Evolutionary conservation across 2,329 filamentous ascomycete genomes (phyloP), one percentile per base, ranked within the genome.

Genomic region (Eurotiales sp.): DNA sequence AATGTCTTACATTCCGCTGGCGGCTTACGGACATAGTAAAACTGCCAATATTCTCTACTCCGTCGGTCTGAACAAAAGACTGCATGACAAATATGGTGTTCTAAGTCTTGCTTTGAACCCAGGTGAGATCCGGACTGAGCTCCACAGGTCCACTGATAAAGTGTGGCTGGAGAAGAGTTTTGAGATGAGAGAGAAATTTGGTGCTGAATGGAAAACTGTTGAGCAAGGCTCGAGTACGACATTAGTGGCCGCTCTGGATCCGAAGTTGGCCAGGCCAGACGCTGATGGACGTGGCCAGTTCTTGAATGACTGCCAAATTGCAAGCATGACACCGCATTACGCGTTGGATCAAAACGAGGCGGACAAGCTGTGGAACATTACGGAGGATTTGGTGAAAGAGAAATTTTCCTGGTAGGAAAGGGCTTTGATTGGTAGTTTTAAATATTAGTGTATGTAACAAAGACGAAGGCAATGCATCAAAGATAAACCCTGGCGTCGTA

Each of bases 11-110:
- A 32, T 45, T 3, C 43, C 43, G 4, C 72, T 69, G 57, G 56
- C 57, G 7, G 67, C 66, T 2, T 77, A 77, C 59, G 72, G 69
- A 4, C 72, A 76, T 49, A 43, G 37, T 12, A 50, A 50, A 21
- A 50, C 47, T 2, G 47, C 47, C 11, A 50, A 50, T 22, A 11
- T 50, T 8, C 47, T 50, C 10, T 50, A 27, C 40, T 34, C 53
- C 2, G 19, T 55, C 22, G 34, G 34, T 3, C 39, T 55, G 19
- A 43, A 41, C 6, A n/a, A 53, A 17, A 53, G 37, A 46, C 30
- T 55, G 11, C 23, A 50, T 19, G 11, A n/a, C 10, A 53, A 53
- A 21, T 8, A 59, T 72, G 25, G 34, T 4, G 25, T 55, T 4
- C 4, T 19, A 17, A 30, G 42, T 23, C 41, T 34, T 44, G 48